Percentiles rank a stretch among this genome's conserved stretches.
Conservation (phyloP, 2,329 filamentous ascomycete species). For the Xylariaceae sp. region DNA sequence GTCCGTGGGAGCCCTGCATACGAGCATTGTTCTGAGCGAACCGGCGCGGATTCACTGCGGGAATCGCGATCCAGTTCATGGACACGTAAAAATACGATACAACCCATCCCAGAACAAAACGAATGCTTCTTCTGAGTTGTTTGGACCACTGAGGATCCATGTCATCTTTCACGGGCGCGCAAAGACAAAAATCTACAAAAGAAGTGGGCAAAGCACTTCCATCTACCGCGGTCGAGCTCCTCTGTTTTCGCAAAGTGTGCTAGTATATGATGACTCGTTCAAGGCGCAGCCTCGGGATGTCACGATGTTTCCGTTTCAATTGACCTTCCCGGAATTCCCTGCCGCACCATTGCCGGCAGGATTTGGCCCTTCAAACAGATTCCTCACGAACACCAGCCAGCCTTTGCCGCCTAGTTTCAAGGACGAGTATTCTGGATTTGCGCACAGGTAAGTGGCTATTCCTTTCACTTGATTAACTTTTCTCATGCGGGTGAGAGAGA, state of each 20-base stretch:
- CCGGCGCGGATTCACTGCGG: constrained; percentile 12
- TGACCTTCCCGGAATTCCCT: constrained; percentile 9
- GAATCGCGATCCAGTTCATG: constrained; percentile 8
- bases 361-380: no score
- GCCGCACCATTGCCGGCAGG: neutral
- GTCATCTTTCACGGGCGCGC: constrained; percentile 14
- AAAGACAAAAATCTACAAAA: constrained; percentile 14
- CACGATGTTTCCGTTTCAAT: constrained; percentile 4
- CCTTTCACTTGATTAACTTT: no score
- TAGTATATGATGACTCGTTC: constrained; percentile 11
- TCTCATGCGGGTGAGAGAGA: no score
- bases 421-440: neutral
- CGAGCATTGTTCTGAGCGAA: constrained; percentile 6
- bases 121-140: constrained; percentile 4
- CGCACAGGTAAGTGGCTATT: neutral
- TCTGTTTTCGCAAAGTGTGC: constrained; percentile 1
- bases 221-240: constrained; percentile 13
- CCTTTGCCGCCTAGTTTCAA: constrained; percentile 14
- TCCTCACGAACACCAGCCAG: neutral
- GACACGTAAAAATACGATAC: constrained; percentile 10
- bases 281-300: constrained; percentile 3
- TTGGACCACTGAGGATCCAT: constrained; percentile 10
- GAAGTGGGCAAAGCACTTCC: constrained; percentile 3
- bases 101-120: neutral
- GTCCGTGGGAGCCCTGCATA: constrained; percentile 11